Conservation (phyloP, 1,284 basidiomycete genomes). For the Naganishia albida region DNA sequence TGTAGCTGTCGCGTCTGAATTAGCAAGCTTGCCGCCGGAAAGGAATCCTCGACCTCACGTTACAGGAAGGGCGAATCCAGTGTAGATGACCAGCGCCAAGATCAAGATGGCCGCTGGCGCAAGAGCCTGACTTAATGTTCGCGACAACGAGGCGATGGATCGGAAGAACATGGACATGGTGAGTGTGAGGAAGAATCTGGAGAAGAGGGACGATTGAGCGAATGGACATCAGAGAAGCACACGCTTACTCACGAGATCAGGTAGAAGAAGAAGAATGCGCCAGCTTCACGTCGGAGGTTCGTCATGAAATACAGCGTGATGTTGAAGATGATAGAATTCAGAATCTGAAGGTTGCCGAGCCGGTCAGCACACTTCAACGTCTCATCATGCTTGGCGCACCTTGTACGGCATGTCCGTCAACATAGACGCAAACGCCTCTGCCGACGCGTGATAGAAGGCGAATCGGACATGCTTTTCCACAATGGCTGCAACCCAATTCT, state of each 20-base stretch:
- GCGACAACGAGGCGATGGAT: constrained; percentile 55
- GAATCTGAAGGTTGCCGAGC: constrained; percentile 3
- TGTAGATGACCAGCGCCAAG: constrained; percentile 57
- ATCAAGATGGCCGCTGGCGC: constrained; percentile 56
- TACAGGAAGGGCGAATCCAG: constrained; percentile 54
- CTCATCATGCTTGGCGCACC: constrained; percentile 32
- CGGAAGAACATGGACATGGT: constrained; percentile 59
- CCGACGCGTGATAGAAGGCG: constrained; percentile 56
- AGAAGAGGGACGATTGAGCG: neutral
- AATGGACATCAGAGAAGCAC: constrained; percentile 30
- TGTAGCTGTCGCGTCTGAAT: constrained; percentile 34
- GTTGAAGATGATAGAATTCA: constrained; percentile 52
- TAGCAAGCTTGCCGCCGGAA: neutral
- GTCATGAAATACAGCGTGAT: constrained; percentile 55
- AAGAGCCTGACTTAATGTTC: constrained; percentile 54
- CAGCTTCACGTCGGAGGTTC: constrained; percentile 53
- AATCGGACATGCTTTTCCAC: constrained; percentile 55
- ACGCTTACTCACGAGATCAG: constrained; percentile 34
- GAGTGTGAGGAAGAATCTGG: constrained; percentile 44
- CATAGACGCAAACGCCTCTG: constrained; percentile 56
- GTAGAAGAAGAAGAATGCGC: constrained; percentile 45
- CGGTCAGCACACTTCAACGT: neutral
- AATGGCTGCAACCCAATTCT: constrained; percentile 38
- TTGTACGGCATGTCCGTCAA: constrained; percentile 58
- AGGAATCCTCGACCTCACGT: constrained; percentile 35